These are phyloP conservation scores for Westerdykella sp. DNA, from an alignment of 2,329 filamentous ascomycete genomes.

Conservation along the genomic window DNA sequence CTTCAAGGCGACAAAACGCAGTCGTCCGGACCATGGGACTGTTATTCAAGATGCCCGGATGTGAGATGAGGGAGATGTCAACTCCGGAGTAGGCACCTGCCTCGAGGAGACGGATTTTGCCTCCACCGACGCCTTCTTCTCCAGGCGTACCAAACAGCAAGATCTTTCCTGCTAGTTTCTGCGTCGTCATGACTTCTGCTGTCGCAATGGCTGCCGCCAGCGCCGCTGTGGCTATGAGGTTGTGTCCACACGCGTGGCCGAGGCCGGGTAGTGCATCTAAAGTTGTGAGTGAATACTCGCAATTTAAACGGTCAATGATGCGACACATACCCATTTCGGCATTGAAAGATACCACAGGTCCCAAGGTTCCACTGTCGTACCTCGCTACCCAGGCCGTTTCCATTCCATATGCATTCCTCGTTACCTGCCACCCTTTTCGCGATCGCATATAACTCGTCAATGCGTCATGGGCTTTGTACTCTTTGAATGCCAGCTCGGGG, in stretches of 20 bases:
- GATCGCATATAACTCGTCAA: conserved; percentile 35
- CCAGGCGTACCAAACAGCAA: conserved; percentile 50
- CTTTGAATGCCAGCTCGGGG: conserved; percentile 44
- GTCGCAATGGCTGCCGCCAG: conserved; percentile 46
- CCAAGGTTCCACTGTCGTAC: conserved; percentile 43
- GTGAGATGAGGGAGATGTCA: conserved; percentile 32
- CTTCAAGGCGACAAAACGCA: conserved; percentile 11
- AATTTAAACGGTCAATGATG: not conserved
- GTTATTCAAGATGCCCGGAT: conserved; percentile 19
- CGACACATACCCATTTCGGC: conserved; percentile 29
- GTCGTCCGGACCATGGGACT: conserved; percentile 17
- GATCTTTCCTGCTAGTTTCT: conserved; percentile 41
- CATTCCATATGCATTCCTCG: conserved; percentile 47
- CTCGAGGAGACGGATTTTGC: conserved; percentile 46
- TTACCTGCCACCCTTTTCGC: conserved; percentile 47
- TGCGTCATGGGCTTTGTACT: conserved; percentile 45
- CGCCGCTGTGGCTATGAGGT: conserved; percentile 48
- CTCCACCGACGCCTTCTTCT: conserved; percentile 50
- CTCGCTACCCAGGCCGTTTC: conserved; percentile 50
- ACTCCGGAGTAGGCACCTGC: conserved; percentile 39
- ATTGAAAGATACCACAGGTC: conserved; percentile 44
- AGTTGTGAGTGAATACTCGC: not conserved
- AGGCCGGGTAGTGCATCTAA: conserved; percentile 45
- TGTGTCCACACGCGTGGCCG: conserved; percentile 52
- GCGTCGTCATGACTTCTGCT: conserved; percentile 40